Evolutionary conservation across 2,329 filamentous ascomycete genomes (phyloP).

Genomic region (Trichoderma atroviride): DNA sequence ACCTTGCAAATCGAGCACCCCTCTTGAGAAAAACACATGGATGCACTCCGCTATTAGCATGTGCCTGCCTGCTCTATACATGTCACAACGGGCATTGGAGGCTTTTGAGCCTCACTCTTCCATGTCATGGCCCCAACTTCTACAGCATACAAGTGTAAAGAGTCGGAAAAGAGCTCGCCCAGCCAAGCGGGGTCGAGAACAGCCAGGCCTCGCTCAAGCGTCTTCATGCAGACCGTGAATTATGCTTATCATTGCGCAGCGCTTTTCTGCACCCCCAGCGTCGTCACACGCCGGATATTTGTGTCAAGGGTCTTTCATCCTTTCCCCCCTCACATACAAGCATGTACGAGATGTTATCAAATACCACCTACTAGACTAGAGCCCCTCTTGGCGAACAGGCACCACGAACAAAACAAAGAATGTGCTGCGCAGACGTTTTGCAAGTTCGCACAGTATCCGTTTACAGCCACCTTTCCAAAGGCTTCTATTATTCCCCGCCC

Average conservation of each 20-base stretch:
- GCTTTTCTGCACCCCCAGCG: neutral
- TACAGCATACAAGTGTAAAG: neutral
- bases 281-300: neutral
- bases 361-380: too few species aligned
- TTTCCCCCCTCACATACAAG: neutral
- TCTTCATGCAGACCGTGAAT: neutral
- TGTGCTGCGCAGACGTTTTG: neutral
- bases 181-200: neutral
- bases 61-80: neutral
- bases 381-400: too few species aligned
- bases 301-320: neutral
- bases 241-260: neutral
- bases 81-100: neutral
- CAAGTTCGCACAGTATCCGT: neutral
- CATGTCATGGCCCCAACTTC: neutral
- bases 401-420: neutral
- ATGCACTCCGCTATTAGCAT: neutral
- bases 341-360: too few species aligned
- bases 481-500: slow-evolving; percentile 25
- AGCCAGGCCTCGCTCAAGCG: neutral
- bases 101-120: neutral
- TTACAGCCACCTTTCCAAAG: slow-evolving; percentile 9
- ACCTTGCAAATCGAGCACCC: neutral
- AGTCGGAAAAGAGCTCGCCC: neutral
- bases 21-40: neutral